phyloP scores from a whole-genome alignment of 164 flowering plant species.

The Magnolia officinalis region DNA sequence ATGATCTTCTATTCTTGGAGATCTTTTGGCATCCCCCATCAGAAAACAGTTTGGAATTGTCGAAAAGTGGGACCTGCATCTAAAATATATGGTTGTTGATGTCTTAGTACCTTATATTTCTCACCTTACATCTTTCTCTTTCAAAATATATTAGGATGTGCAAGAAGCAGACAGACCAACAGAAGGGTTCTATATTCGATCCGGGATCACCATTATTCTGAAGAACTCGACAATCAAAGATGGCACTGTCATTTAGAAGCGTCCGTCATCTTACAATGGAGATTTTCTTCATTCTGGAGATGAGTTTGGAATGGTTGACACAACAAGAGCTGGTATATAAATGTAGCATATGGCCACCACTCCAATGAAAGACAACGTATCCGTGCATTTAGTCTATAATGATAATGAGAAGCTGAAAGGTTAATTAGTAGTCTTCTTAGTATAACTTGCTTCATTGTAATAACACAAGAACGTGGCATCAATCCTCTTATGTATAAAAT shows the following conservation, averaged over 20 bases:
- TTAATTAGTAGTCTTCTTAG: too few species aligned
- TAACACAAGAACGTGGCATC: not conserved
- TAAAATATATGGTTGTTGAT: too few species aligned
- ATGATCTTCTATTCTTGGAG: too few species aligned
- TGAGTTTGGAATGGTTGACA: not conserved
- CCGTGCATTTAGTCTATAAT: not conserved
- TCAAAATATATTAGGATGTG: constrained; percentile 47
- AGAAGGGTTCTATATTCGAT: constrained; percentile 84
- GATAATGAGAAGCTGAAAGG: too few species aligned
- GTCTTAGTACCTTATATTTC: too few species aligned
- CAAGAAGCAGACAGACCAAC: constrained; percentile 78
- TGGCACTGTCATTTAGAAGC: constrained; percentile 46
- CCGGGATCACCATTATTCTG: constrained; percentile 71
- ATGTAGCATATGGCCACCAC: not conserved
- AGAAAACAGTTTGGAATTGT: too few species aligned
- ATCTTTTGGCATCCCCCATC: too few species aligned
- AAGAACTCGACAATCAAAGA: constrained; percentile 85
- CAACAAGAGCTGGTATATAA: not conserved
- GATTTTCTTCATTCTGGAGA: not conserved
- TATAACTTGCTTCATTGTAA: not conserved
- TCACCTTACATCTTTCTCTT: too few species aligned
- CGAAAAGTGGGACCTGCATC: too few species aligned
- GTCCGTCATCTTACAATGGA: not conserved
- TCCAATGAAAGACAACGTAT: not conserved
- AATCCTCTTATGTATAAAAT: not conserved